Evolutionary conservation across 2,329 filamentous ascomycete species (phyloP), one percentile per base, ranked within the genome.

Genomic region (Diaporthe sp.): DNA sequence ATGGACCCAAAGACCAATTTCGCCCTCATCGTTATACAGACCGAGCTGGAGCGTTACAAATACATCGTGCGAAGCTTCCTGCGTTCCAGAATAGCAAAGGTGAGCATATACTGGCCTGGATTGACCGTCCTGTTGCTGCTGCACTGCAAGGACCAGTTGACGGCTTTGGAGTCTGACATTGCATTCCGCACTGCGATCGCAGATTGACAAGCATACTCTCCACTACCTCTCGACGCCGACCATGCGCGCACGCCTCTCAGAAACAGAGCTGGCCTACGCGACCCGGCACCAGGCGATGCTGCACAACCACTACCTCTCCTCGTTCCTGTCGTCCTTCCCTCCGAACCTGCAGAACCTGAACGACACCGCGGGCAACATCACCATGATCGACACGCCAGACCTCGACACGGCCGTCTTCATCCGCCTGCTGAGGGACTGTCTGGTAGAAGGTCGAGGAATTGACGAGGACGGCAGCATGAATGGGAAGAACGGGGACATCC

Each of bases 1-100:
- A 94, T 96, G 91, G 95, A 98, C 81, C 94, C 96, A 62, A 95
- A 94, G 84, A 93, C 94, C 78, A 98, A 98, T 83, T 98, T 99
- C 83, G 92, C 92, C 77, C 92, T 98, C 81, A 98, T 98, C 67
- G 94, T 99, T 77, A 92, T 98, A 73, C 97, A 99, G 87, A 98
- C 97, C 9, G 97, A 99, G 86, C 90, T 99, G 73, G 96, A 98
- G 83, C 90, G 97, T 61, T 97, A 94, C 85, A 98, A 98, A 86
- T 99, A 95, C 81, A 89, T 99, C 31, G 90, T 98, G 25, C 90
- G 97, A 76, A 94, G 94, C 78, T 93, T 96, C 78, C 85, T 99
- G 74, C 90, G 97, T 72, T 92, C 94, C 13, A 90, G 97, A n/a
- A 92, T 98, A 74, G 92, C 94, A 72, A 98, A 99, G 90, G 94